A percentile compares a stretch with the other conserved stretches of the same genome.
Evolutionary conservation across 495 filamentous ascomycete species (phyloP).

Genomic region (Physcia stellaris): DNA sequence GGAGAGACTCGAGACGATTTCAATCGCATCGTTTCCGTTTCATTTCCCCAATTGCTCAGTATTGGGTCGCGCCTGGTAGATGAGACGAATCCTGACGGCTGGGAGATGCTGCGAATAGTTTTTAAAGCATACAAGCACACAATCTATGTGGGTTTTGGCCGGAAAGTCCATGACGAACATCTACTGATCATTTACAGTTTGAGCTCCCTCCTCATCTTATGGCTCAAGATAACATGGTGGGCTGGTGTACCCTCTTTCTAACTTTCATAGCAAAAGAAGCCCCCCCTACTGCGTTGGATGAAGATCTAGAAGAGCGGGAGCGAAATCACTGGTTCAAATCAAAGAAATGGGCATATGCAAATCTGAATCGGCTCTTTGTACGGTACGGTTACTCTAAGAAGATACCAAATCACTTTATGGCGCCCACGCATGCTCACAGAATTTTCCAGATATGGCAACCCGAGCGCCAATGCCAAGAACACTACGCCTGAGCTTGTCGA

Average conservation of each 20-base stretch:
- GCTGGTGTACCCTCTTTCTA: conserved; percentile 91
- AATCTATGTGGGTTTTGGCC: conserved; percentile 61
- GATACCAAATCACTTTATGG: too few relatives aligned
- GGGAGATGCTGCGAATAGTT: conserved; percentile 88
- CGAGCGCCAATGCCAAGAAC: conserved; percentile 49
- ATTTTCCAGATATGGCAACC: conserved; percentile 88
- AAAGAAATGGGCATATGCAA: conserved; percentile 98
- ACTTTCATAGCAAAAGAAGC: conserved; percentile 74
- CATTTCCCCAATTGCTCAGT: conserved; percentile 77
- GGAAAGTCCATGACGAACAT: neutral
- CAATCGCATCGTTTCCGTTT: conserved; percentile 81
- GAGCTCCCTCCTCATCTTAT: conserved; percentile 69
- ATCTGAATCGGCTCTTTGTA: conserved; percentile 89
- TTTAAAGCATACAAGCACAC: conserved; percentile 97
- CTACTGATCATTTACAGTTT: conserved; percentile 43
- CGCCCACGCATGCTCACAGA: too few relatives aligned
- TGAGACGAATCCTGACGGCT: conserved; percentile 82
- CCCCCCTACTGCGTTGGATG: conserved; percentile 62
- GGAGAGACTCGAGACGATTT: conserved; percentile 72
- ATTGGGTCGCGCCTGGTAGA: conserved; percentile 81
- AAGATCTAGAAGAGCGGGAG: conserved; percentile 78
- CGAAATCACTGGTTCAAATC: conserved; percentile 98
- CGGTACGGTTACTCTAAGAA: conserved; percentile 45
- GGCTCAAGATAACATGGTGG: conserved; percentile 69
- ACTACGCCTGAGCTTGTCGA: conserved; percentile 55